phyloP scores from a whole-genome alignment of 2,329 filamentous ascomycete genomes.

The Penicillium occitanis region DNA sequence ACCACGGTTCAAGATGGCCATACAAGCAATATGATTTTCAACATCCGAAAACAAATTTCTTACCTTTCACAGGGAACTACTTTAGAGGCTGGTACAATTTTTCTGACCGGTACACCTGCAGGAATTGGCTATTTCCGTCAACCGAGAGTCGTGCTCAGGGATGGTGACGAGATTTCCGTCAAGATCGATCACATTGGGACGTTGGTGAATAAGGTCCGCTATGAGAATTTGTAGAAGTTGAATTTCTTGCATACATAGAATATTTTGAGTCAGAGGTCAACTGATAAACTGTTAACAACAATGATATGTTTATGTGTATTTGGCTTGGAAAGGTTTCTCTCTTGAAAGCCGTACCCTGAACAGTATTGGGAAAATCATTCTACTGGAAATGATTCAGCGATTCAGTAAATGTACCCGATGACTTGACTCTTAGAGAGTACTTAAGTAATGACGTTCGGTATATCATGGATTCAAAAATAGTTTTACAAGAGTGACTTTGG shows the following conservation, averaged over 20 bases:
- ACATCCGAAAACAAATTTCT: neutral
- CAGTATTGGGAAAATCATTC: too few species aligned
- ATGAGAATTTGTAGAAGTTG: slow-evolving; percentile 22
- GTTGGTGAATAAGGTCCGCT: slow-evolving; percentile 32
- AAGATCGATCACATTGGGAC: slow-evolving; percentile 34
- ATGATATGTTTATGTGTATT: too few species aligned
- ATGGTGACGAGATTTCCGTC: slow-evolving; percentile 33
- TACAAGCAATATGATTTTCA: slow-evolving; percentile 4
- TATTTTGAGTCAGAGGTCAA: too few species aligned
- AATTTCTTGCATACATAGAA: neutral
- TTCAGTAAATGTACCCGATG: too few species aligned
- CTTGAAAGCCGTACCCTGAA: too few species aligned
- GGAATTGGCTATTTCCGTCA: slow-evolving; percentile 37
- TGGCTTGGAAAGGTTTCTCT: too few species aligned
- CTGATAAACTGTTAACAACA: too few species aligned
- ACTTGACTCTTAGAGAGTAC: too few species aligned
- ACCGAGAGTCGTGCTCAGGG: slow-evolving; percentile 28
- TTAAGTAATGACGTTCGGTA: too few species aligned
- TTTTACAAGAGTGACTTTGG: too few species aligned
- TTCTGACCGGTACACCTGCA: slow-evolving; percentile 18
- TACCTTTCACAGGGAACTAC: slow-evolving; percentile 9
- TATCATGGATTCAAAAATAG: too few species aligned
- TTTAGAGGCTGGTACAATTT: slow-evolving; percentile 5
- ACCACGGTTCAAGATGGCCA: neutral
- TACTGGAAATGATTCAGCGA: too few species aligned